These are phyloP conservation scores for Eutypa lata DNA, from an alignment of 2,329 filamentous ascomycete species.

Conservation along the genomic window DNA sequence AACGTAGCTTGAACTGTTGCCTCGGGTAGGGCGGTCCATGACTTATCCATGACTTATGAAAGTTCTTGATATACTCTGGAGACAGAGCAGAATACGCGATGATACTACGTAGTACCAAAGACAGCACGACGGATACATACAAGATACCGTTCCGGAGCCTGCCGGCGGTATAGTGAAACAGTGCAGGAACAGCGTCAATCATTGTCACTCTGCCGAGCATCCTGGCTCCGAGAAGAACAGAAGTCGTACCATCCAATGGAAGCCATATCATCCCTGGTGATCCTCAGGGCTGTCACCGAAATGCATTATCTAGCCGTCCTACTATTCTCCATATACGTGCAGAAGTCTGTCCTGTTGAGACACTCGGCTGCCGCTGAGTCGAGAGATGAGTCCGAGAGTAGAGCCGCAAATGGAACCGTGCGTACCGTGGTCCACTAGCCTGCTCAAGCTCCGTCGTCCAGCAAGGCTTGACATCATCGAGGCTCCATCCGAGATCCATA, in stretches of 20 bases:
- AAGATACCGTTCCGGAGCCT: neutral
- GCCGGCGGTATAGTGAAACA: neutral
- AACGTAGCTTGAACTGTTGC: no score
- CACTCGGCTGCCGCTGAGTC: neutral
- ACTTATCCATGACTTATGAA: no score
- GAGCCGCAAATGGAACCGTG: neutral
- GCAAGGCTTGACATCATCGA: neutral
- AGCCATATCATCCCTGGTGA: neutral
- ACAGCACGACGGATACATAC: neutral
- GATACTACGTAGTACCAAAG: no score
- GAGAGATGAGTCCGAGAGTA: neutral
- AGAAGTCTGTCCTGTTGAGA: neutral
- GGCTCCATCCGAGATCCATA: neutral
- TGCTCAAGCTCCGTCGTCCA: neutral
- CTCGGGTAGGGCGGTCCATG: no score
- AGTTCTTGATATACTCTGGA: no score
- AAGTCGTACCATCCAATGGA: neutral
- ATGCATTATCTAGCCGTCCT: neutral
- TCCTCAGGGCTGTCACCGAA: neutral
- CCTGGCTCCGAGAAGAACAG: neutral
- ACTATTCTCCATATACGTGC: neutral
- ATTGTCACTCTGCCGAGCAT: neutral
- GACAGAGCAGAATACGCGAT: no score
- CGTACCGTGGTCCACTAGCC: neutral
- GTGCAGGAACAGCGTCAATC: neutral